A percentile compares a stretch with the other conserved stretches of the same genome.
phyloP scores from a whole-genome alignment of 176 grass and related monocot species.

The Oryza officinalis region DNA sequence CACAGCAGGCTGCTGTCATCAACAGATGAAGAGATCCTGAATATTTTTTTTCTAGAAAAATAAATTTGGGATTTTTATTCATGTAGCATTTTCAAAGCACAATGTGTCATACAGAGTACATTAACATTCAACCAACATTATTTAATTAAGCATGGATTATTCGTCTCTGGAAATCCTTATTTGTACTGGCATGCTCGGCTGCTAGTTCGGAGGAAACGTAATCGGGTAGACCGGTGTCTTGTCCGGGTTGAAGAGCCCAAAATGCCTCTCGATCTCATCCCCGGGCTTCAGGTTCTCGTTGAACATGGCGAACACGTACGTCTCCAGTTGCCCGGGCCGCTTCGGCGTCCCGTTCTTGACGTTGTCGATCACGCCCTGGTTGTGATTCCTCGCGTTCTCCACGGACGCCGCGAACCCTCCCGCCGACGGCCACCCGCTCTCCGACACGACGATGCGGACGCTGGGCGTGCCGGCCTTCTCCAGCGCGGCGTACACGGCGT shows the following conservation, averaged over 20 bases:
- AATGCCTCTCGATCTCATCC: slow-evolving; percentile 27
- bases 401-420: slow-evolving; percentile 11
- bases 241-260: slow-evolving; percentile 50
- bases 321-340: slow-evolving; percentile 29
- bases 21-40: too few species aligned
- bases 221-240: slow-evolving; percentile 42
- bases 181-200: too few species aligned
- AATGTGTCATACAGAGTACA: too few species aligned
- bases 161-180: too few species aligned
- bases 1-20: too few species aligned
- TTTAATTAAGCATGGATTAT: too few species aligned
- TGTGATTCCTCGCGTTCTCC: slow-evolving; percentile 42
- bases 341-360: slow-evolving; percentile 41
- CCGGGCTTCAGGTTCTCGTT: slow-evolving; percentile 40
- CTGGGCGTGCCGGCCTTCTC: slow-evolving; percentile 22
- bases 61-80: too few species aligned
- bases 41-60: too few species aligned
- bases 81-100: too few species aligned
- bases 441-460: slow-evolving; percentile 31
- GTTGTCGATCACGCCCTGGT: slow-evolving; percentile 49
- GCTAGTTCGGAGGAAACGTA: too few species aligned
- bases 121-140: too few species aligned
- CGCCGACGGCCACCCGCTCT: slow-evolving; percentile 51
- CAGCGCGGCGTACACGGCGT: slow-evolving; percentile 38
- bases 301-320: background rate